Percentiles rank a stretch among this genome's conserved stretches.
These are phyloP conservation scores for Paxillus ammoniavirescens DNA, from an alignment of 768 basidiomycete genomes.

Conservation along the genomic window DNA sequence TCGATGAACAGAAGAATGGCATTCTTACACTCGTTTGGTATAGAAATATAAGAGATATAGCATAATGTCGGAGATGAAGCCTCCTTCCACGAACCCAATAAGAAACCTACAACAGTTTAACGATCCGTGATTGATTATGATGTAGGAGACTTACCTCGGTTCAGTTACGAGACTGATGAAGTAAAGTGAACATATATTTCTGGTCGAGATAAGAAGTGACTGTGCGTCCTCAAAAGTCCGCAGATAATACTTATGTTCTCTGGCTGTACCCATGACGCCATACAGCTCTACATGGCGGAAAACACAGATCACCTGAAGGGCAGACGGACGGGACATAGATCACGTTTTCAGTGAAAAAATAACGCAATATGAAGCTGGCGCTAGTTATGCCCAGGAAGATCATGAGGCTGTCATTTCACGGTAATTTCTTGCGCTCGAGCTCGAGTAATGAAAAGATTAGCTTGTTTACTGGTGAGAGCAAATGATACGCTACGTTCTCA, in stretches of 20 bases:
- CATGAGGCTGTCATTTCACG: background rate
- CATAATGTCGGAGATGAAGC: slow-evolving; percentile 63
- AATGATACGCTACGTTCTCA: slow-evolving; percentile 17
- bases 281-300: no score
- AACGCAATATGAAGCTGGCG: slow-evolving; percentile 19
- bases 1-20: background rate
- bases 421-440: background rate
- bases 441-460: slow-evolving; percentile 6
- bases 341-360: slow-evolving; percentile 22
- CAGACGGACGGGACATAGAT: slow-evolving; percentile 4
- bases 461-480: slow-evolving; percentile 17
- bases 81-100: slow-evolving; percentile 61
- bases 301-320: background rate
- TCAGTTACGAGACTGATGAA: background rate
- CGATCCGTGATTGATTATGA: background rate
- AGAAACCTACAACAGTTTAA: slow-evolving; percentile 36
- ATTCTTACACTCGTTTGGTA: slow-evolving; percentile 45
- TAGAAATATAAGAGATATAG: slow-evolving; percentile 68
- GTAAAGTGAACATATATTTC: slow-evolving; percentile 1
- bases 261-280: background rate
- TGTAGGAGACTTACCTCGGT: slow-evolving; percentile 34
- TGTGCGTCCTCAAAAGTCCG: background rate
- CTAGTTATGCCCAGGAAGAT: background rate
- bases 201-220: background rate
- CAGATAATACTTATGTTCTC: background rate